These are phyloP conservation scores for Diplodia sapinea DNA, from an alignment of 2,329 filamentous ascomycete genomes.

Conservation along the genomic window DNA sequence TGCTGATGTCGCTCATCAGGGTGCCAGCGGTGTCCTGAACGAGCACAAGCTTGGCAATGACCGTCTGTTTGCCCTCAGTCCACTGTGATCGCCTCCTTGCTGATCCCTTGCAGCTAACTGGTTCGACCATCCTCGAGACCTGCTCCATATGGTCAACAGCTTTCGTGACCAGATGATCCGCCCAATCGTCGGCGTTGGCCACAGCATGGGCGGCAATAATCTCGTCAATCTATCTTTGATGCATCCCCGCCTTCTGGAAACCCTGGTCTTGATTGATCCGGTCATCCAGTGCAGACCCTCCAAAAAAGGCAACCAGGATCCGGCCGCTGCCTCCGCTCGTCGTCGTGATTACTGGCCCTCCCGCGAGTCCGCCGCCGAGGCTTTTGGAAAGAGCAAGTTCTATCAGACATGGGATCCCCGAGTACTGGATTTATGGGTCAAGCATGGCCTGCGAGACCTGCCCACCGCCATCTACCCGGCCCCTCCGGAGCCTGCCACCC, in stretches of 20 bases:
- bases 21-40: slow-evolving; percentile 78
- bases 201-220: slow-evolving; percentile 84
- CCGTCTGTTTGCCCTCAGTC: slow-evolving; percentile 60
- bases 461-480: slow-evolving; percentile 65
- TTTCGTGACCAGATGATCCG: slow-evolving; percentile 81
- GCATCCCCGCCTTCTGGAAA: slow-evolving; percentile 79
- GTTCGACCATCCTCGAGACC: slow-evolving; percentile 84
- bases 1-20: slow-evolving; percentile 85
- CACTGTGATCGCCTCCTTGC: not conserved
- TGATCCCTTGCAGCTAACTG: slow-evolving; percentile 69
- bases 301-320: slow-evolving; percentile 48
- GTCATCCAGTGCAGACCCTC: slow-evolving; percentile 67
- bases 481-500: slow-evolving; percentile 18
- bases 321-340: slow-evolving; percentile 67
- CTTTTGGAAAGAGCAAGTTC: slow-evolving; percentile 73
- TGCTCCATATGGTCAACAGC: slow-evolving; percentile 82
- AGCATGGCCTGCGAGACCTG: slow-evolving; percentile 75
- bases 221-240: slow-evolving; percentile 74
- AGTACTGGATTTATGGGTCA: slow-evolving; percentile 75
- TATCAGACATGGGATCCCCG: slow-evolving; percentile 83
- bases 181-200: slow-evolving; percentile 82
- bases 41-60: slow-evolving; percentile 80
- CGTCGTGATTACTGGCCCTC: slow-evolving; percentile 86
- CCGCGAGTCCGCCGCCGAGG: slow-evolving; percentile 67
- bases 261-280: slow-evolving; percentile 81